phyloP scores from a whole-genome alignment of 176 grass and related monocot species.

The Chloris gayana region DNA sequence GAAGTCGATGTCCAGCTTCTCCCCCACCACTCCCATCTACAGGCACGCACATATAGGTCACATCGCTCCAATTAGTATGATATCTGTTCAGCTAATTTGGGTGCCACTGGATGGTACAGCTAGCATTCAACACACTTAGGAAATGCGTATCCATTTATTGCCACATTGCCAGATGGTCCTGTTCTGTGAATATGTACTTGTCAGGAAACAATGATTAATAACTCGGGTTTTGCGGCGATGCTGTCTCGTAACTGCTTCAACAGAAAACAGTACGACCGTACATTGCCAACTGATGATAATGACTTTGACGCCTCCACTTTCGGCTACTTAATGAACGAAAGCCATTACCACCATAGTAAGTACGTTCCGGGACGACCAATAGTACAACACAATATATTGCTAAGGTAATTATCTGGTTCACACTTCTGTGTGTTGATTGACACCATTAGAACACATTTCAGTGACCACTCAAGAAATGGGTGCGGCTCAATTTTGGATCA shows the following conservation, averaged over 20 bases:
- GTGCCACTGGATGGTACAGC: neutral
- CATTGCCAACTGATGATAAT: neutral
- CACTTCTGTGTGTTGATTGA: neutral
- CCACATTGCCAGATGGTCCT: too few species aligned
- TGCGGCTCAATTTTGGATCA: too few species aligned
- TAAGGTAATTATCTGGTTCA: too few species aligned
- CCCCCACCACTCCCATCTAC: conserved; percentile 80
- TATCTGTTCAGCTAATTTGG: neutral
- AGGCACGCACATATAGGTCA: neutral
- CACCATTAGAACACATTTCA: neutral
- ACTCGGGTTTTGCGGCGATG: neutral
- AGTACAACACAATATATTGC: too few species aligned
- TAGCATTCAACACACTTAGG: too few species aligned
- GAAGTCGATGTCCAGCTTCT: conserved; percentile 67
- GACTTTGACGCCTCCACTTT: neutral
- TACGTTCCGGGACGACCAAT: neutral
- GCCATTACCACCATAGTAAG: neutral
- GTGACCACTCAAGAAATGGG: neutral
- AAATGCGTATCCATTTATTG: too few species aligned
- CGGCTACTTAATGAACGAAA: conserved; percentile 37
- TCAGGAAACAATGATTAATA: neutral
- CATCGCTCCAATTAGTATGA: neutral
- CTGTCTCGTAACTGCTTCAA: neutral
- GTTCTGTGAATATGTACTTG: neutral
- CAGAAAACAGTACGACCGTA: neutral